Conservation (phyloP, 2,329 filamentous ascomycete genomes). For the Fusarium albidum region DNA sequence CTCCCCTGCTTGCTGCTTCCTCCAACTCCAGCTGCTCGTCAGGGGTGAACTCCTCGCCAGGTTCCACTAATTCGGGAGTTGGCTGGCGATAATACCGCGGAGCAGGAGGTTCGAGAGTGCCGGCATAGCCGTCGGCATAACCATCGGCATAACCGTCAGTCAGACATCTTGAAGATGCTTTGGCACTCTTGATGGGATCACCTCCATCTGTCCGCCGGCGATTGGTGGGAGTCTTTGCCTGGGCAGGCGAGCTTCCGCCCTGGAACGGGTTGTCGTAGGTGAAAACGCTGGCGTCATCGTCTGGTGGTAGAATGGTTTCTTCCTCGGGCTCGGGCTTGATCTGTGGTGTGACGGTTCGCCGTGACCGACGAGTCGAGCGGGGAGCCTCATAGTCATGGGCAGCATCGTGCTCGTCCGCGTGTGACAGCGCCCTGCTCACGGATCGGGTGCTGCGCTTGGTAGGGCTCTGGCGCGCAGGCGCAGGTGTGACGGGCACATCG, state of each 20-base stretch:
- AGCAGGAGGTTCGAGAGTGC: conserved; percentile 42
- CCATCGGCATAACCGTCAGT: conserved; percentile 47
- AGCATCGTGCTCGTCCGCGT: conserved; percentile 57
- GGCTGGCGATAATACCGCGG: conserved; percentile 38
- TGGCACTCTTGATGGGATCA: conserved; percentile 52
- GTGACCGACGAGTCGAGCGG: conserved; percentile 58
- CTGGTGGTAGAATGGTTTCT: conserved; percentile 34
- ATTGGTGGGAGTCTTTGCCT: conserved; percentile 56
- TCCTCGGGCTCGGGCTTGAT: conserved; percentile 63
- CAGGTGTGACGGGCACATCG: conserved; percentile 50
- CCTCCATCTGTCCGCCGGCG: conserved; percentile 59
- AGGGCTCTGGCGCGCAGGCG: conserved; percentile 52
- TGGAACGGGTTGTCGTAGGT: conserved; percentile 94
- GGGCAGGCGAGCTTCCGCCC: conserved; percentile 74
- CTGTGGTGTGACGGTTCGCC: conserved; percentile 60
- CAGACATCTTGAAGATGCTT: conserved; percentile 53
- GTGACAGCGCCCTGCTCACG: conserved; percentile 61
- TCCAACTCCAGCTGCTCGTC: conserved; percentile 85
- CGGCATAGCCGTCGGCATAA: conserved; percentile 47
- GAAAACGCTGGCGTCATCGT: conserved; percentile 72
- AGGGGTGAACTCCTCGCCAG: conserved; percentile 92
- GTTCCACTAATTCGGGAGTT: conserved; percentile 59
- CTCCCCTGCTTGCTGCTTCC: conserved; percentile 67
- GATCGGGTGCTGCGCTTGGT: conserved; percentile 64
- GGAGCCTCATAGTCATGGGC: conserved; percentile 48